These are phyloP conservation scores for Corniculantispora saksenae DNA, from an alignment of 2,329 filamentous ascomycete species.

Conservation along the genomic window DNA sequence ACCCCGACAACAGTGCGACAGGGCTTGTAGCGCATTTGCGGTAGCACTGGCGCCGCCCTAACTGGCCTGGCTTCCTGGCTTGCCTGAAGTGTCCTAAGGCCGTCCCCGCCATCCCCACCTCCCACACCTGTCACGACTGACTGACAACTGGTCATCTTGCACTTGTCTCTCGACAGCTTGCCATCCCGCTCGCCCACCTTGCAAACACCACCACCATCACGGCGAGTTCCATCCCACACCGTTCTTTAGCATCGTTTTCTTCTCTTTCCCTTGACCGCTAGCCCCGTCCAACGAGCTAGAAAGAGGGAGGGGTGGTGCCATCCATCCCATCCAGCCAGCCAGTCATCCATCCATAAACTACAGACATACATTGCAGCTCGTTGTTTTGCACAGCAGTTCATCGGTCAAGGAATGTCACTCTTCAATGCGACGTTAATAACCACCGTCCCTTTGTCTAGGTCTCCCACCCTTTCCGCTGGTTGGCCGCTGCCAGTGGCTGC, in stretches of 20 bases:
- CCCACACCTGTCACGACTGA: not conserved
- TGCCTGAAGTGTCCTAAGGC: too few species aligned
- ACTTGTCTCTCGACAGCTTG: constrained; percentile 1
- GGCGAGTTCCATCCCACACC: constrained; percentile 10
- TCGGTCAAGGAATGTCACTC: constrained; percentile 15
- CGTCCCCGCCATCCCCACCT: constrained; percentile 2
- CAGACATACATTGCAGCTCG: not conserved
- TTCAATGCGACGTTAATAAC: constrained; percentile 12
- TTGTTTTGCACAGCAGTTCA: constrained; percentile 15
- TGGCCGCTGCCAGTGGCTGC: too few species aligned
- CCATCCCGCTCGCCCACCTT: constrained; percentile 1
- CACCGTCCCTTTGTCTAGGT: not conserved
- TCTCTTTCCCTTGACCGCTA: constrained; percentile 16
- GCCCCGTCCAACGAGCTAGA: constrained; percentile 1
- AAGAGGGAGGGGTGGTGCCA: not conserved
- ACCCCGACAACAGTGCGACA: too few species aligned
- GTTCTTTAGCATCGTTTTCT: constrained; percentile 11
- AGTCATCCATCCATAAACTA: too few species aligned
- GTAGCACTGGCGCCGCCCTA: not conserved
- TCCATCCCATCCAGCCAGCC: too few species aligned
- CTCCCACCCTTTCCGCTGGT: too few species aligned
- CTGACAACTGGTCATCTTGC: constrained; percentile 6
- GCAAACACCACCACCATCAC: not conserved
- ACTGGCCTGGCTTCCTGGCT: too few species aligned
- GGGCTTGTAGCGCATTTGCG: not conserved